Conservation (phyloP, 345 rosid genomes). For the Trapa incisa region DNA sequence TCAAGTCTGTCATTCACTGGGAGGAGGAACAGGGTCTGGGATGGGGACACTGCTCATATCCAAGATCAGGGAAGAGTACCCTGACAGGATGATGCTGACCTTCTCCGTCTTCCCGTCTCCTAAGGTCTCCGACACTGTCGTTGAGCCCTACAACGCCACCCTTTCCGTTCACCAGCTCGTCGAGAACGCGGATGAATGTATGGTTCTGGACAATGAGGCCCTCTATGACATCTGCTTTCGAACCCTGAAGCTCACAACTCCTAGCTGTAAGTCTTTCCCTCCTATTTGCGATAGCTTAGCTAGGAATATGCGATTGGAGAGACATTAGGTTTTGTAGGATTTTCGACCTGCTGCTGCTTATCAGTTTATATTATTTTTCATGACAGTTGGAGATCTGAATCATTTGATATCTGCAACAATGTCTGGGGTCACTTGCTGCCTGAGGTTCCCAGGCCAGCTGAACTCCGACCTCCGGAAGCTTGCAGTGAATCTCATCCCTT, state of each 20-base stretch:
- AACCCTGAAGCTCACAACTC: conserved; percentile 29
- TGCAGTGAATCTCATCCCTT: conserved; percentile 52
- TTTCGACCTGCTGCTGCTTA: too few species aligned
- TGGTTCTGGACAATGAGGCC: conserved; percentile 36
- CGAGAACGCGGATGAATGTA: conserved; percentile 34
- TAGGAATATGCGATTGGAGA: too few species aligned
- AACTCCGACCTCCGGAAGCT: conserved; percentile 33
- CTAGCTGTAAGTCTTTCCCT: conserved; percentile 21
- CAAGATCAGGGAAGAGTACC: conserved; percentile 33
- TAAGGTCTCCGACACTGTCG: conserved; percentile 33
- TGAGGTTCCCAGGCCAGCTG: conserved; percentile 33
- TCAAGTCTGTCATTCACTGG: conserved; percentile 32
- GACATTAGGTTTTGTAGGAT: too few species aligned
- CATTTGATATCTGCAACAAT: conserved; percentile 33
- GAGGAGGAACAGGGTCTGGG: conserved; percentile 34
- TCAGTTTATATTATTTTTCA: background rate
- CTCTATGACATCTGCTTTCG: conserved; percentile 32
- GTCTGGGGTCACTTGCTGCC: conserved; percentile 35
- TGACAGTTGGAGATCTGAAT: conserved; percentile 31
- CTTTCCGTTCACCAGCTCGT: conserved; percentile 31
- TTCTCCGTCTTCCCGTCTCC: conserved; percentile 32
- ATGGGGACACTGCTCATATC: conserved; percentile 34
- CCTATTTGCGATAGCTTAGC: background rate
- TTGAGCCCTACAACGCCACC: conserved; percentile 36
- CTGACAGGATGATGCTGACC: conserved; percentile 34